Base-by-base conservation (phyloP, 768 basidiomycete species). In the Mycena haematopus region DNA sequence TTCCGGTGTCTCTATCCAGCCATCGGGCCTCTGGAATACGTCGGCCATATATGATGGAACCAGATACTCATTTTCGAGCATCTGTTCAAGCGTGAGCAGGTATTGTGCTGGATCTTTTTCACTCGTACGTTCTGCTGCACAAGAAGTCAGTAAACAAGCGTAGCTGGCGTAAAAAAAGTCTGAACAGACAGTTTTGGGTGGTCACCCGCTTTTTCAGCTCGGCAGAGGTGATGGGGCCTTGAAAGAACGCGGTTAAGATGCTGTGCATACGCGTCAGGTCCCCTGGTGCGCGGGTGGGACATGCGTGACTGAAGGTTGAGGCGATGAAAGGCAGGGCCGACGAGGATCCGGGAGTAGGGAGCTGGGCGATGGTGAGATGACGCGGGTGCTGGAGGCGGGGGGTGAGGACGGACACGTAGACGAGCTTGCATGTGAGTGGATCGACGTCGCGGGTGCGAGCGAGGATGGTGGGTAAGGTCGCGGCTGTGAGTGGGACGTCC, bases 1-100 rank as follows among this genome's bases (percentile, higher is more conserved):
- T 59, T 85, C 75, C 2, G 93, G 90, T 0, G 91, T 94, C 76
- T 98, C 93, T 7, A 92, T 76, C 94, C 94, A 97, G 2, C 88
- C 94, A 1, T 69, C 72, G 6, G 85, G 79, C 70, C 85, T 85
- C 66, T 88, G 75, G 64, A 87, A 88, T 2, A 86, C 77, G 65
- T 91, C 88, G 6, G 89, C 85, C 77, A 95, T 82, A 70, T 96
- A 96, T 0, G 89, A 89, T 8, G 95, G 93, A 54, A 95, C 78
- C 0, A 91, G 93, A 69, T 98, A 99, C 56, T 95, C 93, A 70
- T 98, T 94, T 70, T 98, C 93, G 55, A 92, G 81, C 94, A 98
- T 96, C 72, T 96, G 91, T 63, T 92, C 88, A 24, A 88, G 75
- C 0, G 88, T 85, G 36, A 98, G 80, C 44, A 92, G 71, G 75